These are phyloP conservation scores for Termitomyces sp. DNA, from an alignment of 768 basidiomycete species.

Conservation along the genomic window DNA sequence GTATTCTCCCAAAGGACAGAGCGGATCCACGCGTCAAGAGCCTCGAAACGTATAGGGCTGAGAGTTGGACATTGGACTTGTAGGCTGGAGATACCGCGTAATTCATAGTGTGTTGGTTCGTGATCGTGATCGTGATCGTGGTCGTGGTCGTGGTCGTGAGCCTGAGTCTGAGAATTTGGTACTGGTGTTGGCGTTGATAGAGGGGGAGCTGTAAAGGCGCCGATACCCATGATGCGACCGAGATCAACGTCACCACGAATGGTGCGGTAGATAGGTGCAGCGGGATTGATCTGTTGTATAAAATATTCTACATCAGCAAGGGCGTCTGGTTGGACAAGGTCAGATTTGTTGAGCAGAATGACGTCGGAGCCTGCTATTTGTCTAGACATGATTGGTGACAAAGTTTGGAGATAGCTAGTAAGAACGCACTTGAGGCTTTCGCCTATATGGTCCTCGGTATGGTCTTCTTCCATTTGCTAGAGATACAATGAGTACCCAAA, in stretches of 20 bases:
- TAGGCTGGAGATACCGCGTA: conserved; percentile 80
- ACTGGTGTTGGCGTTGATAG: conserved; percentile 9
- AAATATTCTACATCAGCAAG: conserved; percentile 46
- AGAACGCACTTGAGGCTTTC: conserved; percentile 69
- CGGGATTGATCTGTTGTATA: conserved; percentile 76
- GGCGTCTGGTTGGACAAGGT: conserved; percentile 50
- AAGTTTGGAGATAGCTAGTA: background rate
- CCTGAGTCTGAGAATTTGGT: conserved; percentile 14
- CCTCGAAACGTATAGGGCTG: conserved; percentile 35
- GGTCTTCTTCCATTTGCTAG: conserved; percentile 86
- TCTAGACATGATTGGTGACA: conserved; percentile 29
- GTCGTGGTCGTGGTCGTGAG: conserved; percentile 25
- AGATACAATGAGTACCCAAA: background rate
- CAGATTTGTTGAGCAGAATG: conserved; percentile 87
- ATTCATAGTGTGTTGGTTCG: conserved; percentile 52
- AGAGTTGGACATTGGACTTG: conserved; percentile 60
- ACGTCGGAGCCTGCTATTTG: conserved; percentile 94
- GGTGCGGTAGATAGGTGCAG: conserved; percentile 69
- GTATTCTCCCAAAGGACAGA: conserved; percentile 74
- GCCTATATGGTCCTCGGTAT: conserved; percentile 52
- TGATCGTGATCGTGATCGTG: background rate
- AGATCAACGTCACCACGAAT: conserved; percentile 70
- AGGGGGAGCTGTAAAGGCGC: conserved; percentile 64
- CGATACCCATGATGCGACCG: conserved; percentile 68
- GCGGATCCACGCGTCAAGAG: conserved; percentile 78